Percentiles rank a stretch among this genome's conserved stretches.
phyloP scores from a whole-genome alignment of 106 monocot genomes.

The Allium cepa region DNA sequence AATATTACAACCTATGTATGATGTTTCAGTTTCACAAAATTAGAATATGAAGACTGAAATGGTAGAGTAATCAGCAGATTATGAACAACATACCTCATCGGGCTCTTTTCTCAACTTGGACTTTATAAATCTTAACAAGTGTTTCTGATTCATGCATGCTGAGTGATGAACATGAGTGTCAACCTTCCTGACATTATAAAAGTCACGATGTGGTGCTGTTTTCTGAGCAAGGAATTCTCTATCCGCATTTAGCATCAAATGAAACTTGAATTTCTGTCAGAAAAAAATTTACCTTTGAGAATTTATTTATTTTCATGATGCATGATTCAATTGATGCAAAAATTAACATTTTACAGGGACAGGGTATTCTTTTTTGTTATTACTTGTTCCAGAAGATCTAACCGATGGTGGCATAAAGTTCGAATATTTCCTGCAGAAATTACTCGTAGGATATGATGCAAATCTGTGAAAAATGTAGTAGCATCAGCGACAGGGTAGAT shows the following conservation, averaged over 20 bases:
- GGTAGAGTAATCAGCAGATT: not conserved
- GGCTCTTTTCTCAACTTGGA: conserved; percentile 96
- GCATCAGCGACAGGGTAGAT: conserved; percentile 88
- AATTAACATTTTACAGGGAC: too few species aligned
- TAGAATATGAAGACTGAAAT: not conserved
- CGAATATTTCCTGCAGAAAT: conserved; percentile 87
- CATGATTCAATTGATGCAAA: too few species aligned
- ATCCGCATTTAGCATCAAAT: conserved; percentile 95
- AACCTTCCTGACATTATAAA: conserved; percentile 99
- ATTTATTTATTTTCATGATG: too few species aligned
- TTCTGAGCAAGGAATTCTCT: conserved; percentile 98
- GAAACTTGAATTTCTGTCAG: conserved; percentile 93
- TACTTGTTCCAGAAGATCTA: conserved; percentile 96
- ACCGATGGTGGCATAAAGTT: conserved; percentile 80
- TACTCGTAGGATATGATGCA: conserved; percentile 80
- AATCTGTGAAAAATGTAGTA: conserved; percentile 96
- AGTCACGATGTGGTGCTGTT: conserved; percentile 97
- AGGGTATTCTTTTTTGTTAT: not conserved
- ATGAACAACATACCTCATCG: conserved; percentile 62
- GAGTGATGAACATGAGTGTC: conserved; percentile 99
- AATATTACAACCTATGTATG: conserved; percentile 87
- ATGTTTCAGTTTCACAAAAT: not conserved
- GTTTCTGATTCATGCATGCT: conserved; percentile 99
- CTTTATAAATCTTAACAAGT: conserved; percentile 94
- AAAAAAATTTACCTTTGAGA: not conserved